Percentiles rank a stretch among this genome's conserved stretches.
Conservation (phyloP, 2,329 filamentous ascomycete species). For the Cercospora zeina region DNA sequence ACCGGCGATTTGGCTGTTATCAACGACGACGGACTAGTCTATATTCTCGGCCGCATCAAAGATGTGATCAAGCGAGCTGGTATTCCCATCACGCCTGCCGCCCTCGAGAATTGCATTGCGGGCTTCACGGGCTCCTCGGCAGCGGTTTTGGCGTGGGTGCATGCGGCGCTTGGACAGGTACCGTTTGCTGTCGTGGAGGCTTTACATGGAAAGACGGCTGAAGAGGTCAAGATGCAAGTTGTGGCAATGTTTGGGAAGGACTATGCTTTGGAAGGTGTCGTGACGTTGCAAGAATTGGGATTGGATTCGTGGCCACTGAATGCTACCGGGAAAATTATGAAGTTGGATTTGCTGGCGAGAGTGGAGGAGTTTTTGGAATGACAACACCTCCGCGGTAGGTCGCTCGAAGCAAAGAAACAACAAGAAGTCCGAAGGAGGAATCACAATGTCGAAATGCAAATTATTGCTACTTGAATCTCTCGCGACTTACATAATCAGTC, state of each 20-base stretch:
- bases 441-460: not conserved
- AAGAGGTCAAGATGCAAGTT: conserved; percentile 27
- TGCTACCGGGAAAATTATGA: conserved; percentile 34
- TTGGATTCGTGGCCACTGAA: conserved; percentile 31
- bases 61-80: conserved; percentile 33
- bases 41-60: conserved; percentile 33
- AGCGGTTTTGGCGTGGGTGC: conserved; percentile 25
- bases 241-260: conserved; percentile 28
- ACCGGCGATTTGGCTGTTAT: conserved; percentile 35
- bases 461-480: too few species aligned
- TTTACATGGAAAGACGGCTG: conserved; percentile 23
- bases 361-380: not conserved
- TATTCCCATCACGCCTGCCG: conserved; percentile 29
- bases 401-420: not conserved
- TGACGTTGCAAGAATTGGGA: conserved; percentile 27
- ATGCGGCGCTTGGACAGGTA: conserved; percentile 26
- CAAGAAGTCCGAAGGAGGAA: not conserved
- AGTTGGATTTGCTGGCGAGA: conserved; percentile 24
- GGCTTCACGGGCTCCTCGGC: conserved; percentile 24
- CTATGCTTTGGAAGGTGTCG: conserved; percentile 27
- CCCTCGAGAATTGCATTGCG: conserved; percentile 31
- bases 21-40: conserved; percentile 25
- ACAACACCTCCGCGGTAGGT: not conserved
- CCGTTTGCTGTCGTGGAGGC: conserved; percentile 28
- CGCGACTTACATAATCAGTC: too few species aligned